A percentile compares a stretch with the other conserved stretches of the same genome.
phyloP scores from a whole-genome alignment of 2,329 filamentous ascomycete species.

The Fusarium siculi region DNA sequence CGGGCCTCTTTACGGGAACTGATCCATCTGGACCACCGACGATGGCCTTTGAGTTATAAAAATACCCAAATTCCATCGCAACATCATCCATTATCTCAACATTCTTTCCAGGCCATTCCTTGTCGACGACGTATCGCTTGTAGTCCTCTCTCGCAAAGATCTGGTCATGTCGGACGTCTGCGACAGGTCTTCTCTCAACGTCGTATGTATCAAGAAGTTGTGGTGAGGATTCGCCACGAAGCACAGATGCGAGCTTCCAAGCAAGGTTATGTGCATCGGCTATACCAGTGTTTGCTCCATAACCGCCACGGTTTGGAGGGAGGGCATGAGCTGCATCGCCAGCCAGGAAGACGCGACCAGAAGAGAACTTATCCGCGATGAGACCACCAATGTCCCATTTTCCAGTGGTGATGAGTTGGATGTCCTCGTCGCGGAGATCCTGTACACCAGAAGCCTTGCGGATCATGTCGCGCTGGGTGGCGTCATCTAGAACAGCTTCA shows the following conservation, averaged over 20 bases:
- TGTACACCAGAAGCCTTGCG: constrained; percentile 21
- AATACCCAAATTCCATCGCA: constrained; percentile 27
- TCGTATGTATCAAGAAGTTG: constrained; percentile 52
- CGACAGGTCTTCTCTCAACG: constrained; percentile 49
- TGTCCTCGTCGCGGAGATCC: constrained; percentile 18
- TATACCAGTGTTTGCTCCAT: constrained; percentile 50
- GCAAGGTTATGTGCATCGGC: constrained; percentile 55
- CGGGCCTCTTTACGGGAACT: constrained; percentile 19
- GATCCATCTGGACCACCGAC: not conserved
- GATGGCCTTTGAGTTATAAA: constrained; percentile 13
- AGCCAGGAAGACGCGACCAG: constrained; percentile 31
- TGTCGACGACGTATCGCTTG: constrained; percentile 1
- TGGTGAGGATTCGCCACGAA: constrained; percentile 35
- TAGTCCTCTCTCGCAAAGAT: constrained; percentile 40
- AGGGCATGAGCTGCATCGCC: constrained; percentile 37
- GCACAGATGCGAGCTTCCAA: constrained; percentile 54
- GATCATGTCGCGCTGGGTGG: constrained; percentile 13
- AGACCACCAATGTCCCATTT: constrained; percentile 41
- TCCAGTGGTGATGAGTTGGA: constrained; percentile 32
- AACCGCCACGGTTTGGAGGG: constrained; percentile 48
- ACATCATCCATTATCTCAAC: constrained; percentile 18
- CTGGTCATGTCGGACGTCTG: constrained; percentile 37
- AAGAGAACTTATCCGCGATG: constrained; percentile 44
- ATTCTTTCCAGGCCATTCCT: constrained; percentile 13
- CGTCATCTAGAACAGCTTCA: not conserved